phyloP scores from a whole-genome alignment of 345 rosid species.

The Acer campestre region DNA sequence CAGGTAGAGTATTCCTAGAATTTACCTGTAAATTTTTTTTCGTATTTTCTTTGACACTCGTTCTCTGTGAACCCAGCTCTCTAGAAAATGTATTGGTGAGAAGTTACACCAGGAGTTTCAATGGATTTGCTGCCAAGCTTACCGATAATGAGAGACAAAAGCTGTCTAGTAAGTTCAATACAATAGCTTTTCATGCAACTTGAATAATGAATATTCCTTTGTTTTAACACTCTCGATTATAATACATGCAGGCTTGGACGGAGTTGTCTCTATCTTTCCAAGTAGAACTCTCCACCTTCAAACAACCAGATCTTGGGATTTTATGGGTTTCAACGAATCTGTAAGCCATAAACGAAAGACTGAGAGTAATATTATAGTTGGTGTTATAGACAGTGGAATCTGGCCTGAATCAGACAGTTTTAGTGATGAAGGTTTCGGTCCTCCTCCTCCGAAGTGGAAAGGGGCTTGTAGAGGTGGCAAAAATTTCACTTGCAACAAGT shows the following conservation, averaged over 20 bases:
- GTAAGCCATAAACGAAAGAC: neutral
- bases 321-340: constrained; percentile 38
- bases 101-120: constrained; percentile 49
- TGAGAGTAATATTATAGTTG: constrained; percentile 41
- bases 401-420: constrained; percentile 56
- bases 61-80: constrained; percentile 9
- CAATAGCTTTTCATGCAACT: too few species aligned
- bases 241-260: constrained; percentile 25
- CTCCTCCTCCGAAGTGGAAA: constrained; percentile 53
- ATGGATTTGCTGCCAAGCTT: constrained; percentile 54
- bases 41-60: neutral
- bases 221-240: neutral
- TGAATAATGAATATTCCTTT: neutral
- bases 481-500: constrained; percentile 63
- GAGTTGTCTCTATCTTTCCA: constrained; percentile 41
- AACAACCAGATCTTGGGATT: constrained; percentile 56
- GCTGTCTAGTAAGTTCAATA: constrained; percentile 32
- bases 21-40: too few species aligned
- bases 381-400: constrained; percentile 43
- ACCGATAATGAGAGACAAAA: constrained; percentile 34
- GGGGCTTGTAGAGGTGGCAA: constrained; percentile 39
- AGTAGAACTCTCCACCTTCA: constrained; percentile 28
- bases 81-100: constrained; percentile 21
- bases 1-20: constrained; percentile 7
- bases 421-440: constrained; percentile 48